Conservation (phyloP, 2,329 filamentous ascomycete species). For the Amauroascus verrucosus region DNA sequence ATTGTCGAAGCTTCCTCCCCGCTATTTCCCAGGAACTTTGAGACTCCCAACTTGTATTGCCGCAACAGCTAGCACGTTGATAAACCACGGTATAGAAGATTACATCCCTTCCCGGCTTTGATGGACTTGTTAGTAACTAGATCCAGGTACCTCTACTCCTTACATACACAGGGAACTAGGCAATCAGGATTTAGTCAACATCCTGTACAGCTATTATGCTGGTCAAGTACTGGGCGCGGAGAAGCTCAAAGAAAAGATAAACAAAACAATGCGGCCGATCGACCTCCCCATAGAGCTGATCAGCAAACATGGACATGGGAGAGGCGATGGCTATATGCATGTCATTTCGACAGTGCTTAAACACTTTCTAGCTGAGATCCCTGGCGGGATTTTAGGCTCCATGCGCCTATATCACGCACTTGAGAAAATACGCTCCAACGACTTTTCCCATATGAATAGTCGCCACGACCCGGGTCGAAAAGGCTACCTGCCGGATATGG, state of each 20-base stretch:
- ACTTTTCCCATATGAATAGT: conserved; percentile 15
- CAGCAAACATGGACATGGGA: conserved; percentile 5
- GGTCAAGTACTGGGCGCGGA: conserved; percentile 30
- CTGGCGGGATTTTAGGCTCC: conserved; percentile 33
- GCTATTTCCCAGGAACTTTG: conserved; percentile 31
- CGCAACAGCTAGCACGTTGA: conserved; percentile 31
- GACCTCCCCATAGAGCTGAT: conserved; percentile 22
- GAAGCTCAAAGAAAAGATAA: conserved; percentile 26
- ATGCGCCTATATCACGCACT: conserved; percentile 26
- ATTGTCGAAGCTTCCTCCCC: conserved; percentile 26
- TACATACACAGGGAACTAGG: conserved; percentile 30
- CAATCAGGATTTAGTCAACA: conserved; percentile 26
- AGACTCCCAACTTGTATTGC: conserved; percentile 37
- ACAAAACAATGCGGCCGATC: conserved; percentile 27
- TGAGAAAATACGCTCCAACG: conserved; percentile 23
- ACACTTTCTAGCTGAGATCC: conserved; percentile 29
- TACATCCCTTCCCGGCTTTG: not conserved
- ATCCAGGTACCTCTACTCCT: conserved; percentile 22
- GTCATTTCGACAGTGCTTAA: conserved; percentile 30
- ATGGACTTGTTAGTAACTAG: not conserved
- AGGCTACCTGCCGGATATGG: conserved; percentile 20
- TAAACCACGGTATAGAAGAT: conserved; percentile 27
- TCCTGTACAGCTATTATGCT: conserved; percentile 35
- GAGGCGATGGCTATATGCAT: conserved; percentile 21
- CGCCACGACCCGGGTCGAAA: conserved; percentile 16